Conservation (phyloP, 148 eudicot species). For the Persicaria tinctoria region DNA sequence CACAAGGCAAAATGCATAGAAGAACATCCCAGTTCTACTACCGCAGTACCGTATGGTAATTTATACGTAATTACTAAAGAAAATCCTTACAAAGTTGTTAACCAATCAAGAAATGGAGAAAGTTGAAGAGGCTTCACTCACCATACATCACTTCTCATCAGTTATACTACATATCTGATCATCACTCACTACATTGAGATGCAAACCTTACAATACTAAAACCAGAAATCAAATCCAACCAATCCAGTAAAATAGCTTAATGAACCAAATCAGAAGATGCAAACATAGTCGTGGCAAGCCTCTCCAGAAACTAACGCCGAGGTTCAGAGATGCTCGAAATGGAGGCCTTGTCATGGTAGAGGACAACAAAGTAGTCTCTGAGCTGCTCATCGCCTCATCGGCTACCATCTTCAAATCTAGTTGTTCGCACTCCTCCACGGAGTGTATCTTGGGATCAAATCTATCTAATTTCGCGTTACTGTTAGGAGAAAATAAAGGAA, state of each 20-base stretch:
- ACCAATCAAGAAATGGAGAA: too few relatives aligned
- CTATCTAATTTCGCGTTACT: conserved; percentile 19
- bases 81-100: too few relatives aligned
- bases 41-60: too few relatives aligned
- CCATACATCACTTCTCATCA: not conserved
- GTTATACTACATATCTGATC: not conserved
- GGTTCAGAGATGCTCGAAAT: conserved; percentile 31
- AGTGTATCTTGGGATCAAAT: conserved; percentile 15
- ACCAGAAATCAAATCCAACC: conserved; percentile 4
- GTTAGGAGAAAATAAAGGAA: conserved; percentile 24
- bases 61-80: too few relatives aligned
- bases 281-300: conserved; percentile 70
- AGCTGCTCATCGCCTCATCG: conserved; percentile 23
- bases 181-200: too few relatives aligned
- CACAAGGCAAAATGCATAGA: too few relatives aligned
- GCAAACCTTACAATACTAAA: not conserved
- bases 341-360: conserved; percentile 53
- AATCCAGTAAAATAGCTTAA: not conserved
- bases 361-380: conserved; percentile 49
- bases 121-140: not conserved
- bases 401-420: conserved; percentile 52
- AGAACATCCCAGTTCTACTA: not conserved
- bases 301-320: conserved; percentile 58
- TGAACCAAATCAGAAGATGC: conserved; percentile 7
- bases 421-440: conserved; percentile 49